Percentiles rank a stretch among this genome's conserved stretches.
These are phyloP conservation scores for Stachybotrys chlorohalonatus DNA, from an alignment of 2,329 filamentous ascomycete species.

Conservation along the genomic window DNA sequence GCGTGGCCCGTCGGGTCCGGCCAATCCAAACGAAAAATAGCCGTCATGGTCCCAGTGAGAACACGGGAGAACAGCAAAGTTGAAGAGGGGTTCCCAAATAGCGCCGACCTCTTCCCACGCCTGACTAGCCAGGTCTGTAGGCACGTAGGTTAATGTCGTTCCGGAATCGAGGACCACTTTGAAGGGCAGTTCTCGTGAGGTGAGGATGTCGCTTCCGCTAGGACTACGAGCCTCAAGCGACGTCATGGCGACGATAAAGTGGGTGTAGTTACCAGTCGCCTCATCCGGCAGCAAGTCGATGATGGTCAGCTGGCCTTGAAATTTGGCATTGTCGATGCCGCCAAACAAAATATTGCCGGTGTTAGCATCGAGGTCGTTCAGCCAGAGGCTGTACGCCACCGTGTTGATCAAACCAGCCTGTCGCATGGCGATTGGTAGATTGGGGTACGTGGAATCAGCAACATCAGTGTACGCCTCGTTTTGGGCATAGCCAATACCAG, in stretches of 20 bases:
- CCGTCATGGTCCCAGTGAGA: slow-evolving; percentile 32
- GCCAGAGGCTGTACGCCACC: slow-evolving; percentile 64
- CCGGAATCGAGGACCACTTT: slow-evolving; percentile 65
- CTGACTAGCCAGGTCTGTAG: slow-evolving; percentile 45
- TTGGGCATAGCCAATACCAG: slow-evolving; percentile 50
- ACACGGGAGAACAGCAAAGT: slow-evolving; percentile 41
- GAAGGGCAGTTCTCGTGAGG: slow-evolving; percentile 34
- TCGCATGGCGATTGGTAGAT: slow-evolving; percentile 58
- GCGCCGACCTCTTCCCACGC: slow-evolving; percentile 49
- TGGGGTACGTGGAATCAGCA: slow-evolving; percentile 31
- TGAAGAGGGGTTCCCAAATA: slow-evolving; percentile 25
- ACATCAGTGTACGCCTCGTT: slow-evolving; percentile 37
- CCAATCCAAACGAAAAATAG: slow-evolving; percentile 46
- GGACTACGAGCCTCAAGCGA: slow-evolving; percentile 37
- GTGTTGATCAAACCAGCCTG: slow-evolving; percentile 54
- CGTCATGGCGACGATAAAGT: slow-evolving; percentile 40
- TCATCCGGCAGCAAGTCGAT: slow-evolving; percentile 45
- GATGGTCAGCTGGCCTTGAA: slow-evolving; percentile 50
- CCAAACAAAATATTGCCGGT: slow-evolving; percentile 70
- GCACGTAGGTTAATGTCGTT: slow-evolving; percentile 63
- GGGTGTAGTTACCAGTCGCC: slow-evolving; percentile 28
- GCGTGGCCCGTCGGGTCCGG: slow-evolving; percentile 34
- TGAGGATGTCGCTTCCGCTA: slow-evolving; percentile 38
- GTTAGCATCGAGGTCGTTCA: slow-evolving; percentile 48
- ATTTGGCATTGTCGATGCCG: slow-evolving; percentile 72